A percentile compares a stretch with the other conserved stretches of the same genome.
phyloP scores from a whole-genome alignment of 495 filamentous ascomycete species.

The Aspergillus hancockii region DNA sequence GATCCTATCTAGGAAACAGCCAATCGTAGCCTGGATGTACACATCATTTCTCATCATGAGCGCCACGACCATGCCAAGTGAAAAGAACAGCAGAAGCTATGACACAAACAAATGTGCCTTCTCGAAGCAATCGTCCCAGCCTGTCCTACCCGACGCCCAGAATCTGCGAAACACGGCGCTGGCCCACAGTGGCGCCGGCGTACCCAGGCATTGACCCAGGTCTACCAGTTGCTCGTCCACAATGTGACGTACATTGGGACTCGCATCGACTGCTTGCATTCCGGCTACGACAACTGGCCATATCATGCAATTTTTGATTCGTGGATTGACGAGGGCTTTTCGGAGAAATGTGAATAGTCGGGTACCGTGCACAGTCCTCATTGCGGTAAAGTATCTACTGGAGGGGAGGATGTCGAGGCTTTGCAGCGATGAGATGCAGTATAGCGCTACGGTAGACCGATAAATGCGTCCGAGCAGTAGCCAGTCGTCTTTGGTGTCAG shows the following conservation, averaged over 20 bases:
- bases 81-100: no score
- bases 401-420: conserved; percentile 26
- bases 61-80: no score
- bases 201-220: conserved; percentile 21
- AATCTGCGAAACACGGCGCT: conserved; percentile 28
- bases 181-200: conserved; percentile 19
- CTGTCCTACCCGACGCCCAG: conserved; percentile 27
- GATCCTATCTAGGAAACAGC: no score
- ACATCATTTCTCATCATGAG: background rate
- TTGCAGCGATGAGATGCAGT: conserved; percentile 33
- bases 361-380: conserved; percentile 11
- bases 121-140: conserved; percentile 39
- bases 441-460: conserved; percentile 29
- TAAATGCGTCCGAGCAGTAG: conserved; percentile 29
- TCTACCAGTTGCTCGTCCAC: conserved; percentile 20
- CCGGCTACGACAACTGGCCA: conserved; percentile 38
- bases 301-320: conserved; percentile 23
- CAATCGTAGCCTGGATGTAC: no score
- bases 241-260: conserved; percentile 22
- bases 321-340: conserved; percentile 15
- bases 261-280: conserved; percentile 25
- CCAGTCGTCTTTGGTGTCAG: conserved; percentile 27
- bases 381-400: background rate
- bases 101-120: conserved; percentile 21
- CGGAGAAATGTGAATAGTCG: conserved; percentile 14